These are phyloP conservation scores for Epichloe typhina DNA, from an alignment of 2,329 filamentous ascomycete species.

Conservation along the genomic window DNA sequence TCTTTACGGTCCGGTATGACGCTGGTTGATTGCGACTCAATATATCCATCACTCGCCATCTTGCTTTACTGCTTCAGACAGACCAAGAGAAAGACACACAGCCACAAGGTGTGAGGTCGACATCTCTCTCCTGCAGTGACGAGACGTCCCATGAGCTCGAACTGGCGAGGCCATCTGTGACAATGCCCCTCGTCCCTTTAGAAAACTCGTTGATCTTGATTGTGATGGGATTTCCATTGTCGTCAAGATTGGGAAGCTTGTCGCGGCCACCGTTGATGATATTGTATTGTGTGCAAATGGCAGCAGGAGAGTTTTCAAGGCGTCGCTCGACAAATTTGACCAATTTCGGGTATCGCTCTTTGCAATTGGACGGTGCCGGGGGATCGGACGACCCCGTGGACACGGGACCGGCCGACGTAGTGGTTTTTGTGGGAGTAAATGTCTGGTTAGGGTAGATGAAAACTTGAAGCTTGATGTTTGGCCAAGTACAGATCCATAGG, in stretches of 20 bases:
- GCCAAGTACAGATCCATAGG: conserved; percentile 48
- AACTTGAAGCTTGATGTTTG: conserved; percentile 39
- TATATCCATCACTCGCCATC: not conserved
- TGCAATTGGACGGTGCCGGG: conserved; percentile 6
- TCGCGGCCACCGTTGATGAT: conserved; percentile 26
- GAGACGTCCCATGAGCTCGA: not conserved
- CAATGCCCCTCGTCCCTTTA: not conserved
- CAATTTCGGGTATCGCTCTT: conserved; percentile 34
- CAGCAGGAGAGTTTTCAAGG: conserved; percentile 16
- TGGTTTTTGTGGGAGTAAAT: conserved; percentile 21
- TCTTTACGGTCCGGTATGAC: not conserved
- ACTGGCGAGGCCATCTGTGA: conserved; percentile 3
- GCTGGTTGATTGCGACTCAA: not conserved
- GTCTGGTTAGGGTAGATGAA: conserved; percentile 45
- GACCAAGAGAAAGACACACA: conserved; percentile 6
- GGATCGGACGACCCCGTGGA: not conserved
- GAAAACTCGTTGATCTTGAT: conserved; percentile 30
- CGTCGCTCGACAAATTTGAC: conserved; percentile 44
- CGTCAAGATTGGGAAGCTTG: conserved; percentile 19
- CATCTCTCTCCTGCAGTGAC: conserved; percentile 4
- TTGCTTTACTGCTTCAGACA: not conserved
- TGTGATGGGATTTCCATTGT: conserved; percentile 25
- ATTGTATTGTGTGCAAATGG: conserved; percentile 36
- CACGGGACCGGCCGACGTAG: not conserved
- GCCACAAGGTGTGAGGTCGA: conserved; percentile 3